Evolutionary conservation across 2,329 filamentous ascomycete species (phyloP).

Genomic region (Cadophora luteo-olivacea): DNA sequence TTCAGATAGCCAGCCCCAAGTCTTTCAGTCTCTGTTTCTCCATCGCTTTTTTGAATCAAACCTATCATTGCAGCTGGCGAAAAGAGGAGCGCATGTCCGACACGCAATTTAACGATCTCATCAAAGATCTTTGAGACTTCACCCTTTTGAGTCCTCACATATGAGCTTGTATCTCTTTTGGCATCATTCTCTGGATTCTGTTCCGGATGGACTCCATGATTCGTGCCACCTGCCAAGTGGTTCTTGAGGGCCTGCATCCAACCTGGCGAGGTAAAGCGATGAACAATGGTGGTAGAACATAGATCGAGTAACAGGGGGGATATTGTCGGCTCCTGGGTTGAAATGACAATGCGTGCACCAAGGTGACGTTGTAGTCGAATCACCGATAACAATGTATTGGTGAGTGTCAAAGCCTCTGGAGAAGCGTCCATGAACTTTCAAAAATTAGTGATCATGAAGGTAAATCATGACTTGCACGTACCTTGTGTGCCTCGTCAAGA

Average conservation of each 20-base stretch:
- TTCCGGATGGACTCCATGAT: conserved; percentile 1
- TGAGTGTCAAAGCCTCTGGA: conserved; percentile 62
- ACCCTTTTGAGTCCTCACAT: conserved; percentile 11
- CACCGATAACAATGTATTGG: conserved; percentile 63
- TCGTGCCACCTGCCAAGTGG: conserved; percentile 54
- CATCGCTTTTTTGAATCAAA: conserved; percentile 8
- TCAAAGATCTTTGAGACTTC: conserved; percentile 46
- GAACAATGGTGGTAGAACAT: conserved; percentile 74
- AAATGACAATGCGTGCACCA: conserved; percentile 70
- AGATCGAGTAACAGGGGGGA: conserved; percentile 72
- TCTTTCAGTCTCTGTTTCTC: conserved; percentile 28
- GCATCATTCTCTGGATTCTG: conserved; percentile 38
- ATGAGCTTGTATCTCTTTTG: conserved; percentile 7
- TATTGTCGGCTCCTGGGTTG: conserved; percentile 79
- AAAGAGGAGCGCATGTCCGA: conserved; percentile 57
- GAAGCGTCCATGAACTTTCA: conserved; percentile 64
- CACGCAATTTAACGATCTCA: conserved; percentile 53
- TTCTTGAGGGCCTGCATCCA: conserved; percentile 54
- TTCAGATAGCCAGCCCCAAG: conserved; percentile 46
- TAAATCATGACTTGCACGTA: conserved; percentile 38
- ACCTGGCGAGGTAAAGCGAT: conserved; percentile 71
- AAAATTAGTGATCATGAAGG: not conserved
- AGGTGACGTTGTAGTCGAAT: conserved; percentile 76
- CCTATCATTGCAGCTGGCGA: conserved; percentile 51
- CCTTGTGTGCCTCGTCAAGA: conserved; percentile 80